phyloP scores from a whole-genome alignment of 805 yeast genomes.

The Danielozyma ontarioensis region DNA sequence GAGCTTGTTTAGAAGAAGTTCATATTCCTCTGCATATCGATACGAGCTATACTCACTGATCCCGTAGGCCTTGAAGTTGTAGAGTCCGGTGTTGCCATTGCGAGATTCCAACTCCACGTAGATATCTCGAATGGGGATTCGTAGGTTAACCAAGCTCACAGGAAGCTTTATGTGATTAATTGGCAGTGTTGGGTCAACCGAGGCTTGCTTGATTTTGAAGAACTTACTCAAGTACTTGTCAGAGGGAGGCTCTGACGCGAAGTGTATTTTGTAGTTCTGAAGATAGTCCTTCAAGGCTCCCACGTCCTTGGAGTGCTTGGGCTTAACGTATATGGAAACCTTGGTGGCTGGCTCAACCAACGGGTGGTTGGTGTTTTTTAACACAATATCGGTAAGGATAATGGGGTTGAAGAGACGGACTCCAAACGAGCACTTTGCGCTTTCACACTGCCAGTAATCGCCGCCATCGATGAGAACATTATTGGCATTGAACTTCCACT shows the following conservation, averaged over 20 bases:
- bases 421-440: constrained; percentile 28
- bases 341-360: constrained; percentile 9
- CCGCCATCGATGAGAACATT: constrained; percentile 31
- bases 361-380: constrained; percentile 10
- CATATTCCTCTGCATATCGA: background rate
- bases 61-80: constrained; percentile 23
- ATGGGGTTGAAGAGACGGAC: constrained; percentile 26
- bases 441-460: constrained; percentile 27
- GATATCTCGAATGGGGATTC: constrained; percentile 27
- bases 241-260: constrained; percentile 1
- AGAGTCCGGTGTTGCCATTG: constrained; percentile 6
- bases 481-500: constrained; percentile 34
- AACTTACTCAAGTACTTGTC: constrained; percentile 27
- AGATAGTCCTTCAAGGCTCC: constrained; percentile 13
- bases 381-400: constrained; percentile 30
- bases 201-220: constrained; percentile 22
- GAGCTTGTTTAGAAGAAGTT: background rate
- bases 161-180: constrained; percentile 30
- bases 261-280: constrained; percentile 6
- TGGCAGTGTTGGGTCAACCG: constrained; percentile 7
- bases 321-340: constrained; percentile 26
- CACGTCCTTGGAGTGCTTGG: constrained; percentile 15
- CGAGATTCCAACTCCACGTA: constrained; percentile 21
- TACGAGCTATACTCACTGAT: constrained; percentile 22
- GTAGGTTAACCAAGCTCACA: constrained; percentile 25